phyloP scores from a whole-genome alignment of 2,329 filamentous ascomycete genomes.

The Hypomyces perniciosus region DNA sequence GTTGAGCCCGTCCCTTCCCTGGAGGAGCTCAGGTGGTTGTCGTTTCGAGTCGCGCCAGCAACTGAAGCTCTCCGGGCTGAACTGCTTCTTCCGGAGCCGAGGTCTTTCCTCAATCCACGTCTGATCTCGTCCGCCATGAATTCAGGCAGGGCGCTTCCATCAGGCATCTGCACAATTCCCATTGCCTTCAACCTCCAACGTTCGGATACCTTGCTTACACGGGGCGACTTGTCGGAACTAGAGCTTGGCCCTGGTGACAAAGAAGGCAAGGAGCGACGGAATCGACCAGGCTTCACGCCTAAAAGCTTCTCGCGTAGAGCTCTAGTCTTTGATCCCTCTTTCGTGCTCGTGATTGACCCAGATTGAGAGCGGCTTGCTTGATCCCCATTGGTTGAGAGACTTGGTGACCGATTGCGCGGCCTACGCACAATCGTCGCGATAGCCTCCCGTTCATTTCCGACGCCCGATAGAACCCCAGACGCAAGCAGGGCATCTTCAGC shows the following conservation, averaged over 20 bases:
- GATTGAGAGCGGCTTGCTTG: slow-evolving; percentile 13
- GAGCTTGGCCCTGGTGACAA: slow-evolving; percentile 23
- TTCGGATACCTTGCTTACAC: slow-evolving; percentile 35
- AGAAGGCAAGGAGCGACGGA: slow-evolving; percentile 36
- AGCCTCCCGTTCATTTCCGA: slow-evolving; percentile 32
- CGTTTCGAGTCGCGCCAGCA: not conserved
- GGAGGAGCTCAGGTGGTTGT: not conserved
- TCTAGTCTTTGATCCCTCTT: slow-evolving; percentile 23
- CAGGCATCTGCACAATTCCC: slow-evolving; percentile 47
- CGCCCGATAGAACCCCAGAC: slow-evolving; percentile 36
- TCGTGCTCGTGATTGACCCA: slow-evolving; percentile 15
- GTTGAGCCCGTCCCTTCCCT: not conserved
- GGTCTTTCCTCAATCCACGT: slow-evolving; percentile 35
- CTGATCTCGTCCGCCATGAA: slow-evolving; percentile 41
- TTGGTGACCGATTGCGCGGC: slow-evolving; percentile 17
- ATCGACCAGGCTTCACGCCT: slow-evolving; percentile 24
- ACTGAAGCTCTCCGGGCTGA: slow-evolving; percentile 21
- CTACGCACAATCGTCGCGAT: slow-evolving; percentile 31
- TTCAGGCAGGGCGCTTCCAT: slow-evolving; percentile 49
- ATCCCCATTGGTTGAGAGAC: slow-evolving; percentile 15
- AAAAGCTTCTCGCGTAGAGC: slow-evolving; percentile 23
- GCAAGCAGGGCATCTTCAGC: slow-evolving; percentile 35
- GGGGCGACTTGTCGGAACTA: slow-evolving; percentile 21
- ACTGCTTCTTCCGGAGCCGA: slow-evolving; percentile 16
- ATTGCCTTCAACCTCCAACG: slow-evolving; percentile 44